Evolutionary conservation across 2,329 filamentous ascomycete species (phyloP), one percentile per base, ranked within the genome.

Genomic region (Eurotiales sp.): DNA sequence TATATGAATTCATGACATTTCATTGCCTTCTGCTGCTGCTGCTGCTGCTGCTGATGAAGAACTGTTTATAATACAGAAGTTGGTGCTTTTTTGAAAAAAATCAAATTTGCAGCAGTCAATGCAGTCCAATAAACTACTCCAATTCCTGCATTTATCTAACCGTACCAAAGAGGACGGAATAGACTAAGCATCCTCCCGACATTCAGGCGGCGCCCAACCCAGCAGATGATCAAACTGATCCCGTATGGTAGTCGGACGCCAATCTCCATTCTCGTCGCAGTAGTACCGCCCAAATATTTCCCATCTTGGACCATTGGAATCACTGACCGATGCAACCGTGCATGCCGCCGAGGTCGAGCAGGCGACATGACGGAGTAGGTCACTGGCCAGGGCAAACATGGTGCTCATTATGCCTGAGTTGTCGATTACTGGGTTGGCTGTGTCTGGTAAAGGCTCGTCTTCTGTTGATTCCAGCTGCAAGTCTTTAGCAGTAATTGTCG

Each of bases 141-240:
- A n/a, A n/a, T n/a, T n/a, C n/a, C n/a, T n/a, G n/a, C n/a, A n/a
- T n/a, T n/a, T n/a, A n/a, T n/a, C n/a, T n/a, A n/a, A n/a, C n/a
- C n/a, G n/a, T n/a, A n/a, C n/a, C n/a, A n/a, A n/a, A n/a, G n/a
- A n/a, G n/a, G n/a, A n/a, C n/a, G n/a, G n/a, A n/a, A n/a, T n/a
- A n/a, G n/a, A n/a, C n/a, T n/a, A n/a, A n/a, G n/a, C n/a, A n/a
- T 44, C 37, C 23, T 19, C 32, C 34, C 15, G 19, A 40, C 48
- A 45, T 6, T 53, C 45, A 25, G 29, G 39, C 30, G 51, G 51
- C 32, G 12, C 44, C 51, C 51, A 53, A 7, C 51, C 51, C 12
- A 49, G 30, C 43, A 40, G 19, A 36, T 42, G 3, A 41, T 53
- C 51, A 34, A 53, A 30, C 8, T 15, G 23, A 25, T 52, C 50